Base-by-base conservation (phyloP, 2,329 filamentous ascomycete species). In the Colletotrichum filicis region DNA sequence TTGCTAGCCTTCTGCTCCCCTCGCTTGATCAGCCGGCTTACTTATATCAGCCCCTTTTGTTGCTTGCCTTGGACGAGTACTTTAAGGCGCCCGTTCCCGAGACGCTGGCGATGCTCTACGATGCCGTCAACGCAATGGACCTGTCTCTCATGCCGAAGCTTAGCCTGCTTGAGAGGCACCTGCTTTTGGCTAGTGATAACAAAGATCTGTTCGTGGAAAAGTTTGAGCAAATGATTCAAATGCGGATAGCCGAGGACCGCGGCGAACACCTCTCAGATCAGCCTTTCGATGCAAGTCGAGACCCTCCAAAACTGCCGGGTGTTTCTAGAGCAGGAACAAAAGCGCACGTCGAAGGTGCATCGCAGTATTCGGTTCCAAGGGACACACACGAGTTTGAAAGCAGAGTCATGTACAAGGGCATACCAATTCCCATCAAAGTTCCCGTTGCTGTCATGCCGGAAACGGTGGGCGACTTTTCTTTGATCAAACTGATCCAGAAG, bases 351-450 rank as follows among this genome's bases (percentile, higher is more conserved):
- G 87, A 92, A 76, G 69, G 71, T 14, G 86, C 89, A 76, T 87
- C 90, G 19, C 87, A 89, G 35, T 97, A 97, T 80, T 89, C 90
- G 1, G 90, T 97, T 16, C 96, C 97, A 9, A 90, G 97, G 78
- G 97, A 99, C 80, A 99, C 97, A 0, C 97, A 99, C 82, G 97
- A 99, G 82, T 98, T 98, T 79, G 97, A 98, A 85, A 97, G 94
- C 76, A 95, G 92, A 79, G 95, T 99, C 78, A 91, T 96, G 80
- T 99, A 99, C 85, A 97, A 98, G 84, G 95, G 95, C 75, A 97
- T 98, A 68, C 96, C 96, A 0, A 96, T 99, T 32, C 97, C 97
- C 1, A 95, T 99, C 85, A 98, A 98, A 83, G 93, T 99, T 8
- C 97, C 97, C 0, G 95, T 96, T 4, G 95, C 97, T 12, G 90